Evolutionary conservation across 148 eudicot genomes (phyloP), one percentile per base, ranked within the genome.

Genomic region (Diospyros lotus): DNA sequence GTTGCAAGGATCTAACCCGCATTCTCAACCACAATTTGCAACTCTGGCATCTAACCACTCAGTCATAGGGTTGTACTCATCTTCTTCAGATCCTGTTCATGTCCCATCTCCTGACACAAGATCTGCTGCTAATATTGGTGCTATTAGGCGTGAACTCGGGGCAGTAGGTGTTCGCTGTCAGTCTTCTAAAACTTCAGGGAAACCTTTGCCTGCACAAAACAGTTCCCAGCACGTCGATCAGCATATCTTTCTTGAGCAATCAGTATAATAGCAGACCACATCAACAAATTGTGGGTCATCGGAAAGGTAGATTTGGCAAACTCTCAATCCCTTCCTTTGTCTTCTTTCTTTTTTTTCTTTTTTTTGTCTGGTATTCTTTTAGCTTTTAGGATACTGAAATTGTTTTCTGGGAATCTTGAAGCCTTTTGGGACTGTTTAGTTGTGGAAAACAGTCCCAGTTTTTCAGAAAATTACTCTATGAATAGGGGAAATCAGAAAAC

Each of bases 21-120:
- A 80, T 71, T 72, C 87, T 14, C 84, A 83, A 17, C 78, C 58
- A 55, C 84, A 65, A 42, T 75, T 86, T 8, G 68, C 77, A 68
- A 76, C 75, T 39, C 59, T 71, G 54, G 77, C 85, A 82, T 81
- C 89, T 28, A 87, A 79, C 73, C 87, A 81, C 81, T 87, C 85
- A 56, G 89, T 86, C 38, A 85, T 81, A 45, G 93, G 98, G 64
- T 88, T 93, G 71, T 91, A 89, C 74, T 90, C 98, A 13, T 95
- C 97, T 60, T 83, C 91, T 70, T 95, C 90, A 11, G 99, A 95
- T 86, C 97, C 97, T 80, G 96, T 93, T 76, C 99, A 95, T 78
- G 93, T 92, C 67, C 99, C 97, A 73, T 91, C 94, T 12, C 85
- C 79, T 68, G 86, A 88, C 73, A 89, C 96, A 46, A 86, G 89